A percentile compares a stretch with the other conserved stretches of the same genome.
phyloP scores from a whole-genome alignment of 345 rosid genomes.

The Erodium maritimum region DNA sequence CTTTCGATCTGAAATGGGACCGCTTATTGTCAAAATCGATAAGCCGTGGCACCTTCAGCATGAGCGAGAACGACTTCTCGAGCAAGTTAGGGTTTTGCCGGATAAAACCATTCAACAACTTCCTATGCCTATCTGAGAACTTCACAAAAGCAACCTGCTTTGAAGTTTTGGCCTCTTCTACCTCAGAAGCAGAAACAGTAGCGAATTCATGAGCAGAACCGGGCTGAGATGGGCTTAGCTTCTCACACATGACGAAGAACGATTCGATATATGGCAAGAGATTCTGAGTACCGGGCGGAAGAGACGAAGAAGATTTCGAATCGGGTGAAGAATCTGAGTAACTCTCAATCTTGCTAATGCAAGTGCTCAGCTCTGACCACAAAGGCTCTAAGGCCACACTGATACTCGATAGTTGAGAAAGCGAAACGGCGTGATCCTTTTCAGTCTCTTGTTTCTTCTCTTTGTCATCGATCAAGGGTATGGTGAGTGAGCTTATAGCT shows the following conservation, averaged over 20 bases:
- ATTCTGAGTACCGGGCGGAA: slow-evolving; percentile 97
- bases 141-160: slow-evolving; percentile 63
- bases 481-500: slow-evolving; percentile 63
- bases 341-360: slow-evolving; percentile 89
- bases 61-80: slow-evolving; percentile 87
- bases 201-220: slow-evolving; percentile 51
- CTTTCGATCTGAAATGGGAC: slow-evolving; percentile 84
- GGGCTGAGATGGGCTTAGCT: slow-evolving; percentile 68
- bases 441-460: slow-evolving; percentile 44
- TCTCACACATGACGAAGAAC: slow-evolving; percentile 82
- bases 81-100: slow-evolving; percentile 89
- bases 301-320: slow-evolving; percentile 37
- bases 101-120: slow-evolving; percentile 82
- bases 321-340: slow-evolving; percentile 59
- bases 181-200: slow-evolving; percentile 39
- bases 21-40: slow-evolving; percentile 94
- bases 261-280: slow-evolving; percentile 91
- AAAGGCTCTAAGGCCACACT: slow-evolving; percentile 75
- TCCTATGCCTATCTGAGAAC: slow-evolving; percentile 91
- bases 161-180: slow-evolving; percentile 48
- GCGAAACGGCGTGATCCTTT: slow-evolving; percentile 47
- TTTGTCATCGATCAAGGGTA: slow-evolving; percentile 40
- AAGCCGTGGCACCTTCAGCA: slow-evolving; percentile 91
- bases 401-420: slow-evolving; percentile 53
- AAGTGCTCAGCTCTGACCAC: slow-evolving; percentile 77